These are phyloP conservation scores for Colletotrichum sp. DNA, from an alignment of 2,329 filamentous ascomycete genomes.

Conservation along the genomic window DNA sequence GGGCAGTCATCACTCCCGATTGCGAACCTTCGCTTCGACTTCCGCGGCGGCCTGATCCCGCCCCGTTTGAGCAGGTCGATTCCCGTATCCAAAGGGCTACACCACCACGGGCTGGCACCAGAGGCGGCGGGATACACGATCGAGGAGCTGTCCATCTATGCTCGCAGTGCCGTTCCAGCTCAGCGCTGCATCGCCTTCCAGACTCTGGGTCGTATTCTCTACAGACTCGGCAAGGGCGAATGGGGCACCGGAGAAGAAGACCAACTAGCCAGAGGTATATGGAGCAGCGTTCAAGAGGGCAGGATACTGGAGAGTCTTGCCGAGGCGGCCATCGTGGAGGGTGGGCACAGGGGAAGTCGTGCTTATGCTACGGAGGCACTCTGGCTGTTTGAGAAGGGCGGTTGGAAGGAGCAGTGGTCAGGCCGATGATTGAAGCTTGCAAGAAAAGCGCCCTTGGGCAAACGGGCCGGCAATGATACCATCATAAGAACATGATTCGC, in stretches of 20 bases:
- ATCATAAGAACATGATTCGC: neutral
- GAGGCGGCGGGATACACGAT: slow-evolving; percentile 95
- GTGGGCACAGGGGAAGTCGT: slow-evolving; percentile 78
- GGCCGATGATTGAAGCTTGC: slow-evolving; percentile 46
- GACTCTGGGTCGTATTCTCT: slow-evolving; percentile 85
- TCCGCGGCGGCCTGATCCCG: slow-evolving; percentile 79
- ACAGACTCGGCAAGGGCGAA: slow-evolving; percentile 76
- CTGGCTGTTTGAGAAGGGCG: slow-evolving; percentile 81
- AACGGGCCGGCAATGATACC: neutral
- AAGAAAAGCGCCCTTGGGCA: slow-evolving; percentile 10
- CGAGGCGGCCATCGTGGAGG: slow-evolving; percentile 73
- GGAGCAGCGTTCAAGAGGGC: slow-evolving; percentile 79
- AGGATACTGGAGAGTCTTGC: slow-evolving; percentile 78
- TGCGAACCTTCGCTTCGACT: slow-evolving; percentile 86
- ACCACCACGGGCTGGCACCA: slow-evolving; percentile 92
- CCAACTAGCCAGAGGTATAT: slow-evolving; percentile 78
- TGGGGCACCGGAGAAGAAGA: slow-evolving; percentile 65
- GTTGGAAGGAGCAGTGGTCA: slow-evolving; percentile 68
- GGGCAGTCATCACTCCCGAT: slow-evolving; percentile 73
- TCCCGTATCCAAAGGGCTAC: slow-evolving; percentile 79
- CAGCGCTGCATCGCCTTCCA: slow-evolving; percentile 94
- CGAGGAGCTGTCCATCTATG: slow-evolving; percentile 80
- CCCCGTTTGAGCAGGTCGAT: slow-evolving; percentile 77
- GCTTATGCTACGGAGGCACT: slow-evolving; percentile 88
- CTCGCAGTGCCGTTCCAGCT: slow-evolving; percentile 80